These are phyloP conservation scores for Colletotrichum higginsianum DNA, from an alignment of 2,329 filamentous ascomycete genomes.

Conservation along the genomic window DNA sequence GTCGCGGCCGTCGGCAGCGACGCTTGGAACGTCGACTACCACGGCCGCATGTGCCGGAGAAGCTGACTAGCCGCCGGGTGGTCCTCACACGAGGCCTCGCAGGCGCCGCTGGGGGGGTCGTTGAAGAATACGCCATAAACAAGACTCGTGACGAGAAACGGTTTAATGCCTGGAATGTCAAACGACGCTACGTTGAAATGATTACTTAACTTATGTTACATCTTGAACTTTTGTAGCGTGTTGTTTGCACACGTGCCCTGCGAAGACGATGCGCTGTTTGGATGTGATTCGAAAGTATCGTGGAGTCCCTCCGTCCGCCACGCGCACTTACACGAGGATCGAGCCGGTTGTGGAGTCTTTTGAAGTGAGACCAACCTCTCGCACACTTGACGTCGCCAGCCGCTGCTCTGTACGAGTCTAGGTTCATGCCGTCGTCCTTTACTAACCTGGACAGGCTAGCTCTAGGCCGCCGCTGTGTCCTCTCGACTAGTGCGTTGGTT, in stretches of 20 bases:
- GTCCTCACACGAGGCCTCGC: background rate
- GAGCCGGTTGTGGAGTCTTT: background rate
- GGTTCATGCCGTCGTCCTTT: too few relatives aligned
- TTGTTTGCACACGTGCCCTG: background rate
- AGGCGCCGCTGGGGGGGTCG: background rate
- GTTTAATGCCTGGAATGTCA: too few relatives aligned
- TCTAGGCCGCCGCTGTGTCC: background rate
- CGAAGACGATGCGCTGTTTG: background rate
- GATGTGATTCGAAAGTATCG: background rate
- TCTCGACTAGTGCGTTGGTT: background rate
- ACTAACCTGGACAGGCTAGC: background rate
- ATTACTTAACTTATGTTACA: too few relatives aligned
- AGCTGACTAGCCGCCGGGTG: constrained; percentile 3
- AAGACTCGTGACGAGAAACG: too few relatives aligned
- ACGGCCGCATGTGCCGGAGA: constrained; percentile 43
- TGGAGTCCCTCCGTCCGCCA: background rate
- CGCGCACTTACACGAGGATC: background rate
- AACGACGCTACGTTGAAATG: too few relatives aligned
- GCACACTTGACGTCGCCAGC: background rate
- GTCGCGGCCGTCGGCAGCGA: constrained; percentile 50
- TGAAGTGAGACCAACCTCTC: background rate
- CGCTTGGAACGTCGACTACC: constrained; percentile 43
- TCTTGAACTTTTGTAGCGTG: background rate
- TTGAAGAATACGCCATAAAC: too few relatives aligned
- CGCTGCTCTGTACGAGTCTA: background rate